Base-by-base conservation (phyloP, 192 early-diverging fungal species). In the Coemansia sp. region DNA sequence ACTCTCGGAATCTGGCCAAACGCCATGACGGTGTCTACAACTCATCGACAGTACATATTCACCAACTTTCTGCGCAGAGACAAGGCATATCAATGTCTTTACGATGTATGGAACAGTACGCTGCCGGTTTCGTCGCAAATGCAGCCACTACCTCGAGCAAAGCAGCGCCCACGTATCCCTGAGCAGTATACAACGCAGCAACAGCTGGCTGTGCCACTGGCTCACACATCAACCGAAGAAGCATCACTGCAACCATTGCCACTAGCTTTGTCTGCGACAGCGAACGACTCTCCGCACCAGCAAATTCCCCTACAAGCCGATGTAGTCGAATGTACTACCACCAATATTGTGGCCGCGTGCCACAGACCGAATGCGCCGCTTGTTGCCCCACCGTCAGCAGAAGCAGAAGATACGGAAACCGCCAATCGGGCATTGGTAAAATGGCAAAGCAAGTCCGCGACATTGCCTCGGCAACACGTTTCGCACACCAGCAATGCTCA, bases 1-100 rank as follows among this genome's bases (percentile, higher is more conserved):
- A 81, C 78, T 4, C 68, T 81, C 63, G 78, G 70, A 12, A 33
- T 81, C 15, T 81, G 78, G 67, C 78, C 78, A 43, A 81, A 81
- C 56, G 78, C 73, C 16, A 59, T 81, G 55, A 81, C 78, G 2
- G 67, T 81, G 23, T 69, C 66, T 20, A 76, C 73, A 1, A 12
- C 33, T 9, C 49, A 60, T 20, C 59, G 73, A 0, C 78, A 81
- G 41, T 81, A 72, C 51, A 81, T 81, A 26, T 81, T 81, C 41
- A 81, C 78, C 20, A 76, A 81, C 46, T 67, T 81, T 64, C 41
- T 81, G 57, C 78, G 78, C 39, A 60, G 78, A 16, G 78, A 81
- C 70, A 64, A 71, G 12, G 78, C 73, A 34, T 59, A 75, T 59
- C 67, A 65, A 33, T 63, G 60, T 18, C 52, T 75, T 4, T 57